Conservation (phyloP, 164 flowering plant genomes). For the Nymphaea thermarum region DNA sequence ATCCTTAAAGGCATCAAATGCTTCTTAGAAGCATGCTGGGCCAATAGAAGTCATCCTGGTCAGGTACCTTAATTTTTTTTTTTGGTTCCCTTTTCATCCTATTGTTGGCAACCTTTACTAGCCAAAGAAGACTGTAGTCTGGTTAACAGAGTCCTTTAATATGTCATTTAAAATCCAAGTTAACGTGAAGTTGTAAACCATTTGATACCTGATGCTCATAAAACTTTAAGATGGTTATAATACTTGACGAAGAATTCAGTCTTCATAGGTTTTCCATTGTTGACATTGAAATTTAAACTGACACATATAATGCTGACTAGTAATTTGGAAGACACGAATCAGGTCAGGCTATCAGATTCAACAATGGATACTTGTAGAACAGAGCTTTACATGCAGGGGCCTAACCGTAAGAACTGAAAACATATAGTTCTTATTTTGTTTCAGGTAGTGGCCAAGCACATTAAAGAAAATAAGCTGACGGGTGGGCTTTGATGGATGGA, state of each 20-base stretch:
- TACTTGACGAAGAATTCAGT: background rate
- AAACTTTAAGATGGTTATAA: background rate
- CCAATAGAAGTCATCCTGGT: slow-evolving; percentile 50
- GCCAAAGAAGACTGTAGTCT: background rate
- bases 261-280: no score
- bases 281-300: background rate
- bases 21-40: slow-evolving; percentile 53
- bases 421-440: no score
- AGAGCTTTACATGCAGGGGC: slow-evolving; percentile 6
- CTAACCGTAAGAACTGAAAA: no score
- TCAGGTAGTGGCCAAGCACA: no score
- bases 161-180: background rate
- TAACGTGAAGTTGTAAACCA: no score
- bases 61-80: slow-evolving; percentile 26
- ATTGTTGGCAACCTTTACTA: background rate
- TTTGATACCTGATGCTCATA: background rate
- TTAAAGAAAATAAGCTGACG: no score
- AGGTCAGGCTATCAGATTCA: slow-evolving; percentile 8
- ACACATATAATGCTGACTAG: slow-evolving; percentile 8
- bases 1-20: slow-evolving; percentile 34
- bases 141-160: background rate
- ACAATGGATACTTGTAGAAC: slow-evolving; percentile 10
- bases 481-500: no score
- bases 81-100: background rate
- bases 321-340: slow-evolving; percentile 15